Evolutionary conservation across 768 basidiomycete species (phyloP).

Genomic region (Lyophyllum shimeji): DNA sequence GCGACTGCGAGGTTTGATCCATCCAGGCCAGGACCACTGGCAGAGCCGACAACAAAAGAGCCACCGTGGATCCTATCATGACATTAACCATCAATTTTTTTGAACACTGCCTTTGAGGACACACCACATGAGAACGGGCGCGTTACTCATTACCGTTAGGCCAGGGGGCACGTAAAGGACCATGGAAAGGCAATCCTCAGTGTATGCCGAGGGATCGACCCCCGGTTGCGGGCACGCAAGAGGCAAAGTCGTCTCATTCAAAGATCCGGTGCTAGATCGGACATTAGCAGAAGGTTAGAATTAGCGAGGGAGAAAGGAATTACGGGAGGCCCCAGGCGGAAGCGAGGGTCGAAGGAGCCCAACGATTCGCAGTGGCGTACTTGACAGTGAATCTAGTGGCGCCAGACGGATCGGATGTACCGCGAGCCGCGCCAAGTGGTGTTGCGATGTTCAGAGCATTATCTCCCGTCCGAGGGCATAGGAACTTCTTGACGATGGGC

Average conservation of each 20-base stretch:
- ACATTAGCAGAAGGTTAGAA: conserved; percentile 1
- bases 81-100: not conserved
- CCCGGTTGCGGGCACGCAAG: conserved; percentile 69
- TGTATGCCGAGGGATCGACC: conserved; percentile 47
- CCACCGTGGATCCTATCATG: conserved; percentile 79
- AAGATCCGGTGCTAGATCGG: conserved; percentile 45
- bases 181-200: conserved; percentile 84
- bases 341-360: conserved; percentile 54
- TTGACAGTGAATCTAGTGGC: conserved; percentile 61
- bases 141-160: conserved; percentile 30
- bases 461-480: conserved; percentile 40
- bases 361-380: conserved; percentile 65
- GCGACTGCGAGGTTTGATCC: conserved; percentile 71
- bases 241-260: conserved; percentile 56
- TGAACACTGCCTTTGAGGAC: conserved; percentile 15
- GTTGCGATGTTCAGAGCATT: conserved; percentile 35
- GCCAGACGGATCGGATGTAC: conserved; percentile 46
- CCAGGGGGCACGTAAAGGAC: conserved; percentile 65
- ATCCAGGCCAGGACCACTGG: conserved; percentile 71
- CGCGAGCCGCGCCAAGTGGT: conserved; percentile 55
- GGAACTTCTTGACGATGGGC: conserved; percentile 38
- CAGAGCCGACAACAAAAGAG: conserved; percentile 71
- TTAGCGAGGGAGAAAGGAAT: conserved; percentile 22
- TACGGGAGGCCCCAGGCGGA: conserved; percentile 66
- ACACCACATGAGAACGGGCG: conserved; percentile 63